These are phyloP conservation scores for Candida ulmi DNA, from an alignment of 805 yeast species.

Conservation along the genomic window DNA sequence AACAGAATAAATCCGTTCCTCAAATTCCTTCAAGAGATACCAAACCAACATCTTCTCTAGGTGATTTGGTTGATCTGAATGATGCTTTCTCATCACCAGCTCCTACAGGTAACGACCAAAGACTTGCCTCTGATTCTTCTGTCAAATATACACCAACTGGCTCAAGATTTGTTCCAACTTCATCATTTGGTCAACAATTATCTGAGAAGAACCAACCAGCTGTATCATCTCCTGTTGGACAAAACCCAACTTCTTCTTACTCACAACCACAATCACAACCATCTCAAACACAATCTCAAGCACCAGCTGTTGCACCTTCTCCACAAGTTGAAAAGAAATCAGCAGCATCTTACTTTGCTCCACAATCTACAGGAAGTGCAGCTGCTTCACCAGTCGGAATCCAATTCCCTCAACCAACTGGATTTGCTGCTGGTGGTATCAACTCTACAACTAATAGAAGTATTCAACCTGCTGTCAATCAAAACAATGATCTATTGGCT, in stretches of 20 bases:
- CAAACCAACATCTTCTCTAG: conserved; percentile 48
- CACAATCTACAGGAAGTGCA: conserved; percentile 8
- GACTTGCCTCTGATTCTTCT: conserved; percentile 21
- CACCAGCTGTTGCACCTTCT: conserved; percentile 12
- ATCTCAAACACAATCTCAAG: conserved; percentile 15
- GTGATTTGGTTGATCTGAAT: conserved; percentile 58
- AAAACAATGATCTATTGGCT: conserved; percentile 48
- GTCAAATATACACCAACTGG: conserved; percentile 26
- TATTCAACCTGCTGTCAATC: background rate
- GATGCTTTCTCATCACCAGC: conserved; percentile 44
- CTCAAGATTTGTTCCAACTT: conserved; percentile 67
- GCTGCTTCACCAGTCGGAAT: conserved; percentile 3
- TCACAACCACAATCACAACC: conserved; percentile 18
- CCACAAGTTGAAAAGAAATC: background rate
- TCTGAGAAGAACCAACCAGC: conserved; percentile 25
- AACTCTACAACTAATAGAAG: too few species aligned
- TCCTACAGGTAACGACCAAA: conserved; percentile 21
- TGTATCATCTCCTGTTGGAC: conserved; percentile 1
- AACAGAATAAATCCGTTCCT: conserved; percentile 9
- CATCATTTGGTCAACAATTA: conserved; percentile 78
- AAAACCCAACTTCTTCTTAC: background rate
- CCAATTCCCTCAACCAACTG: conserved; percentile 3
- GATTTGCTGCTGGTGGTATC: background rate
- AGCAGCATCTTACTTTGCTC: background rate
- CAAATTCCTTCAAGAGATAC: conserved; percentile 33